Percentiles rank a stretch among this genome's conserved stretches.
phyloP scores from a whole-genome alignment of 306 rosid genomes.

The Pachyrhizus erosus region DNA sequence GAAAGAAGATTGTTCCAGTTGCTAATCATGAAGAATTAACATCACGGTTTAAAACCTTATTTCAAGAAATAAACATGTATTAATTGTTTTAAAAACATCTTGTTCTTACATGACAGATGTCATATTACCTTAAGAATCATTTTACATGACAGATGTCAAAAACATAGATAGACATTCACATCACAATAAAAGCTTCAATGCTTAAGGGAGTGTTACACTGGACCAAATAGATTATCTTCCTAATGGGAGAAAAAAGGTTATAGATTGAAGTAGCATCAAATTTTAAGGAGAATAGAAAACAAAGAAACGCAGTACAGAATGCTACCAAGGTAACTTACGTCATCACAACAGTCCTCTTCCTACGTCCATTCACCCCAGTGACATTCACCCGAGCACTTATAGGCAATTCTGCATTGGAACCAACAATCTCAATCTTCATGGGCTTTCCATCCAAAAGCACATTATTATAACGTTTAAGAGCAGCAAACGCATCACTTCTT shows the following conservation, averaged over 20 bases:
- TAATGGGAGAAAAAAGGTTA: background rate
- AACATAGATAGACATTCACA: background rate
- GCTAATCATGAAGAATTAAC: no score
- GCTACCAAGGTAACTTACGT: constrained; percentile 57
- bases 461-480: constrained; percentile 84
- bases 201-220: background rate
- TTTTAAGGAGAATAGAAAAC: background rate
- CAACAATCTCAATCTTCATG: constrained; percentile 93
- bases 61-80: no score
- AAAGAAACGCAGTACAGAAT: background rate
- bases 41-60: no score
- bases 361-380: constrained; percentile 78
- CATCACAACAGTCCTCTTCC: constrained; percentile 83
- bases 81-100: no score
- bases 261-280: background rate
- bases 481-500: constrained; percentile 97
- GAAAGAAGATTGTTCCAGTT: no score
- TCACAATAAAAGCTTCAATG: background rate
- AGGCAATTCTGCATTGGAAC: constrained; percentile 69
- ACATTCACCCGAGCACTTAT: constrained; percentile 87
- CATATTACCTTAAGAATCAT: no score
- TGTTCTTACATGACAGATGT: no score
- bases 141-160: constrained; percentile 1
- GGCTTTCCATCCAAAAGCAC: constrained; percentile 94
- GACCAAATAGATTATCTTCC: background rate